Base-by-base conservation (phyloP, 345 rosid species). In the Arabis alpina region DNA sequence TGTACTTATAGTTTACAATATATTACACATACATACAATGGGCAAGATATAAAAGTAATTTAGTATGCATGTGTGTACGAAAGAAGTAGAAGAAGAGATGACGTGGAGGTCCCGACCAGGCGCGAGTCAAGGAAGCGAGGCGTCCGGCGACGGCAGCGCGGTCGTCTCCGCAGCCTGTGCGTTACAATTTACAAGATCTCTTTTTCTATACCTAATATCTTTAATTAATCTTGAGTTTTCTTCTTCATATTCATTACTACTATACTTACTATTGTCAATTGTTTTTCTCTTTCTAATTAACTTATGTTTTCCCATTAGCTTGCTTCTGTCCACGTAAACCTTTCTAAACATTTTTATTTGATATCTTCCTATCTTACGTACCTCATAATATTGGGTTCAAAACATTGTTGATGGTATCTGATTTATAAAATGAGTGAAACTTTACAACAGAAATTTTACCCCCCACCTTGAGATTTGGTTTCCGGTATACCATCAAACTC, bases 131-230 rank as follows among this genome's bases (percentile, higher is more conserved):
- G 82, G 80, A 61, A 76, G 87, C 93, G 94, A 79, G 66, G 62
- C 85, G 87, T 82, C 81, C 87, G 96, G 80, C 93, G 87, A 80
- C 90, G 82, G 90, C 75, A 84, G 77, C 93, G 88, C 86, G 81
- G 87, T 81, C 84, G 83, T 83, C 85, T 72, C 87, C 61, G 50
- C 41, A 54, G 85, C 78, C 77, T 77, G 68, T 76, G 85, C 87
- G 52, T 82, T 83, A 27, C 92, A 77, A 83, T 80, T 90, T 85
- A 84, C 91, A 67, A 90, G 83, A 80, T 62, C 69, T 68, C 47
- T 54, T 61, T 61, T 68, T 52, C 48, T 71, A 60, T 41, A 10
- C 24, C 14, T 34, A 34, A 34, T 34, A 14, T 27, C 48, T 56
- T 10, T 25, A 32, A 32, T 64, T 45, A 2, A 14, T 34, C 34